Evolutionary conservation across 495 filamentous ascomycete species (phyloP).

Genomic region (Penicillium salamii): DNA sequence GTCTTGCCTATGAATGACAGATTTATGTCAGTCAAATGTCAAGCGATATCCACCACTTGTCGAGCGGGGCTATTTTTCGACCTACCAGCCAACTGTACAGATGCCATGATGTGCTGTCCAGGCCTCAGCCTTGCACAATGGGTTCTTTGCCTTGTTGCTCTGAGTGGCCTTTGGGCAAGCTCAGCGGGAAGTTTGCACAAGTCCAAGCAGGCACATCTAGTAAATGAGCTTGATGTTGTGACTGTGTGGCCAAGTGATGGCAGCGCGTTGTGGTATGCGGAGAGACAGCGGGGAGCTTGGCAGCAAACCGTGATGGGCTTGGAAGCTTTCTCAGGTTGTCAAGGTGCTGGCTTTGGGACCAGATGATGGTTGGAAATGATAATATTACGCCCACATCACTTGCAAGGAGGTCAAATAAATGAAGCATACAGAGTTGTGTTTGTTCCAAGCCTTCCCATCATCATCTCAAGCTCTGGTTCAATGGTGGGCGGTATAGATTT

Average conservation of each 20-base stretch:
- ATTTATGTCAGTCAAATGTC: constrained; percentile 1
- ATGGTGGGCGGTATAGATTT: constrained; percentile 1
- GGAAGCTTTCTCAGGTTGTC: background rate
- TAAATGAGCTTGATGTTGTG: background rate
- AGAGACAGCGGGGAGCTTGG: constrained; percentile 30
- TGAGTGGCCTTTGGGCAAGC: background rate
- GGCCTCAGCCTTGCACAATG: constrained; percentile 8
- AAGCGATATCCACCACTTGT: background rate
- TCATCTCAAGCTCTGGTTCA: constrained; percentile 9
- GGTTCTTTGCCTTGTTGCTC: background rate
- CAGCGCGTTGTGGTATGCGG: constrained; percentile 14
- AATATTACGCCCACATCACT: too few relatives aligned
- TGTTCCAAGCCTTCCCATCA: background rate
- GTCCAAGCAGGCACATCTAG: background rate
- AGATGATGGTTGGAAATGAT: too few relatives aligned
- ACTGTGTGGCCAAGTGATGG: constrained; percentile 7
- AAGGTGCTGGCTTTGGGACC: too few relatives aligned
- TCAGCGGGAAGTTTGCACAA: background rate
- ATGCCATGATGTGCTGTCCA: constrained; percentile 30
- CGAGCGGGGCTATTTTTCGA: constrained; percentile 1
- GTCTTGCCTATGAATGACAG: constrained; percentile 51
- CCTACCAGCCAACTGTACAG: constrained; percentile 36
- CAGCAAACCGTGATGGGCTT: constrained; percentile 21
- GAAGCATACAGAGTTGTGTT: background rate
- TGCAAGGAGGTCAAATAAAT: background rate